phyloP scores from a whole-genome alignment of 495 filamentous ascomycete species.

The Endocarpon pusillum region DNA sequence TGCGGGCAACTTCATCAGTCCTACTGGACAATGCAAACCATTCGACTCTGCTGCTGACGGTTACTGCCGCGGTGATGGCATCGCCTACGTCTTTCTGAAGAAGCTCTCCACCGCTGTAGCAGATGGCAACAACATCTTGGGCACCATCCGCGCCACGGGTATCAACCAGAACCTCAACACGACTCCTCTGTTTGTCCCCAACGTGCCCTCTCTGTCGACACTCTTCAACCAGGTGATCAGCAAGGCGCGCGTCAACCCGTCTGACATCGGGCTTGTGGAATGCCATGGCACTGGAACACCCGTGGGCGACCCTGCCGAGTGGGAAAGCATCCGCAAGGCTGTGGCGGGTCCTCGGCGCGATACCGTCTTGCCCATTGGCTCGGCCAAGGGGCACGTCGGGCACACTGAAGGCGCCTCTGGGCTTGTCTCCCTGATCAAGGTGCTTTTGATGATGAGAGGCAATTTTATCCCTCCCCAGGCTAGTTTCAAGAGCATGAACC shows the following conservation, averaged over 20 bases:
- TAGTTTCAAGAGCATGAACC: conserved; percentile 21
- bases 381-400: conserved; percentile 33
- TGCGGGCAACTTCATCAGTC: conserved; percentile 22
- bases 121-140: conserved; percentile 46
- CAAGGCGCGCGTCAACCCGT: conserved; percentile 38
- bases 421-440: conserved; percentile 20
- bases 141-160: conserved; percentile 39
- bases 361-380: conserved; percentile 15
- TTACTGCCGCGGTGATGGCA: conserved; percentile 55
- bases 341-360: conserved; percentile 16
- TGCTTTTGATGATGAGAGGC: background rate
- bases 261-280: conserved; percentile 53
- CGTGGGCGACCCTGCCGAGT: conserved; percentile 52
- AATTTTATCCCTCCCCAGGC: conserved; percentile 18
- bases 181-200: conserved; percentile 54
- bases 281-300: conserved; percentile 65
- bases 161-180: conserved; percentile 52
- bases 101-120: conserved; percentile 40
- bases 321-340: conserved; percentile 20
- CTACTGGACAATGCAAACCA: conserved; percentile 41
- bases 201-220: conserved; percentile 39
- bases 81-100: conserved; percentile 50
- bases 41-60: conserved; percentile 57
- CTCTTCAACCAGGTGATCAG: conserved; percentile 39
- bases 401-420: conserved; percentile 35